Evolutionary conservation across 768 basidiomycete genomes (phyloP).

Genomic region (Suillus subluteus): DNA sequence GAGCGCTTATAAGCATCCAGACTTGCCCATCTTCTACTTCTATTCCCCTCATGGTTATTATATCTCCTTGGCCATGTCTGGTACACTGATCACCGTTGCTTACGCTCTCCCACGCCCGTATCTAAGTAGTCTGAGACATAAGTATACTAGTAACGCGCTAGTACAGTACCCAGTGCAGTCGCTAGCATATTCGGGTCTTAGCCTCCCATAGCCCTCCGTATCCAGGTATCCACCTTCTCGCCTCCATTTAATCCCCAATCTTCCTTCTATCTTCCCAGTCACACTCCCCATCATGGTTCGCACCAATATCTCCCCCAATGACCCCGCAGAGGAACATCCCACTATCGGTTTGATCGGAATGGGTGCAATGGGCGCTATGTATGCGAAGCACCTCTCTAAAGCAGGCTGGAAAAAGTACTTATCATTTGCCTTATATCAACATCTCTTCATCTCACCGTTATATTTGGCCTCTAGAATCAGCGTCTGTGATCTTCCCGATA

Average conservation of each 20-base stretch:
- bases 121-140: not conserved
- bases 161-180: not conserved
- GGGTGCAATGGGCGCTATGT: slow-evolving; percentile 98
- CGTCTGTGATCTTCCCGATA: slow-evolving; percentile 84
- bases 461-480: slow-evolving; percentile 60
- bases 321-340: slow-evolving; percentile 59
- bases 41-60: not conserved
- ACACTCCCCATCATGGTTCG: slow-evolving; percentile 22
- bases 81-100: not conserved
- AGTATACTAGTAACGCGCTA: not conserved
- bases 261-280: not conserved
- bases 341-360: slow-evolving; percentile 93
- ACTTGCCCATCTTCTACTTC: too few species aligned
- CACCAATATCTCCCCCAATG: slow-evolving; percentile 33
- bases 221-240: not conserved
- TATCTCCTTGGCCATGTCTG: too few species aligned
- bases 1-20: too few species aligned
- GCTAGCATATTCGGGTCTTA: not conserved
- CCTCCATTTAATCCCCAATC: not conserved
- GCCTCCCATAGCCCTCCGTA: not conserved
- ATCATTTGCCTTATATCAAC: slow-evolving; percentile 14
- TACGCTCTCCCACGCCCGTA: slow-evolving; percentile 4
- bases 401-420: slow-evolving; percentile 86
- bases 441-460: slow-evolving; percentile 14
- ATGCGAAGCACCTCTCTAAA: slow-evolving; percentile 72